phyloP scores from a whole-genome alignment of 371 early-diverging fungal species.

The Mortierella sp. region DNA sequence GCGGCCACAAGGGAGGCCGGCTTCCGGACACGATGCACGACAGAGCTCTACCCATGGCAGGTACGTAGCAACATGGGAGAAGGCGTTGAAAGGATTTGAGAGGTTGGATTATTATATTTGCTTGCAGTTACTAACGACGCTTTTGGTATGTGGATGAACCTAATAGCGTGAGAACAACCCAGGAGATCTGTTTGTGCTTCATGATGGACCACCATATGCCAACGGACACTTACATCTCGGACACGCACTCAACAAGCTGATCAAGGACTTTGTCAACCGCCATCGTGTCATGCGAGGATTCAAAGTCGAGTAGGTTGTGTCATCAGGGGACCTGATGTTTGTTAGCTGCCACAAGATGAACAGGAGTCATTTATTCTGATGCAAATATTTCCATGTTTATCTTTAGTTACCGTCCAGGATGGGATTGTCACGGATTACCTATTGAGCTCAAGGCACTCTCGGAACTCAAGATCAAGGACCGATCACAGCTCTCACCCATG shows the following conservation, averaged over 20 bases:
- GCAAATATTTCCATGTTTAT: background rate
- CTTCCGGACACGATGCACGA: conserved; percentile 76
- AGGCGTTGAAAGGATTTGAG: background rate
- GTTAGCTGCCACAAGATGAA: no score
- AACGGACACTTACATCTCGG: conserved; percentile 95
- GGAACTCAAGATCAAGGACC: conserved; percentile 66
- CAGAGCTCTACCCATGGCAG: conserved; percentile 85
- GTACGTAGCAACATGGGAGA: conserved; percentile 43
- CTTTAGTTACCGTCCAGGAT: conserved; percentile 90
- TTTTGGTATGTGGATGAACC: background rate
- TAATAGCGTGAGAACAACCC: conserved; percentile 68
- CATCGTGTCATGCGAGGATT: conserved; percentile 90
- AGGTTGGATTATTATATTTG: background rate
- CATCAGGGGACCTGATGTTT: no score
- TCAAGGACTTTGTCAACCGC: conserved; percentile 95
- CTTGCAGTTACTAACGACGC: background rate
- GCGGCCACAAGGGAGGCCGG: conserved; percentile 73
- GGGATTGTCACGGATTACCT: conserved; percentile 98
- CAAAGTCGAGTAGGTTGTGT: conserved; percentile 76
- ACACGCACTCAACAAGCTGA: conserved; percentile 95
- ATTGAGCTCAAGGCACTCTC: conserved; percentile 94
- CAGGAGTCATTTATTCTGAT: background rate
- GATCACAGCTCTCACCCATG: conserved; percentile 66
- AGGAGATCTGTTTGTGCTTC: conserved; percentile 83
- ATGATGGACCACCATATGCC: conserved; percentile 98